These are phyloP conservation scores for Amanita subjunquillea DNA, from an alignment of 768 basidiomycete genomes.

Conservation along the genomic window DNA sequence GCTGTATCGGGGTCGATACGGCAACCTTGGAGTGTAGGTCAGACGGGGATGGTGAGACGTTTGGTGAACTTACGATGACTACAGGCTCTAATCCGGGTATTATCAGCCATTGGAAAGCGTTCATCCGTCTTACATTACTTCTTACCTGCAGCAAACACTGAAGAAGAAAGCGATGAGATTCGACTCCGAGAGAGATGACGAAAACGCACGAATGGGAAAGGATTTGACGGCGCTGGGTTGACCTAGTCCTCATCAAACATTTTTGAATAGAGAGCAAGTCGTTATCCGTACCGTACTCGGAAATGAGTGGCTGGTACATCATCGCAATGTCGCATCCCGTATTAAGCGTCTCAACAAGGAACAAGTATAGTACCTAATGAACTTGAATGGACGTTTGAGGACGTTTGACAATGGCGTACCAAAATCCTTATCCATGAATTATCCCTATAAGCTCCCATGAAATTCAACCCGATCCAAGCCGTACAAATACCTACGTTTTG, in stretches of 20 bases:
- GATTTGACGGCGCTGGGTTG: constrained; percentile 20
- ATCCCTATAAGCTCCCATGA: constrained; percentile 20
- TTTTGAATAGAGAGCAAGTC: background rate
- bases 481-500: constrained; percentile 19
- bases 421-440: constrained; percentile 30
- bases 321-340: constrained; percentile 33
- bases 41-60: background rate
- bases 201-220: constrained; percentile 22
- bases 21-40: constrained; percentile 20
- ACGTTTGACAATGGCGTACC: constrained; percentile 14
- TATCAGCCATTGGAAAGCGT: background rate
- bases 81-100: constrained; percentile 18
- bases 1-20: constrained; percentile 36
- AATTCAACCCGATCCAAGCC: background rate
- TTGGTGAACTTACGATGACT: constrained; percentile 15
- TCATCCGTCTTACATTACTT: background rate
- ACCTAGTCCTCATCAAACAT: constrained; percentile 12
- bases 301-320: constrained; percentile 36
- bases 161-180: constrained; percentile 10
- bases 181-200: background rate
- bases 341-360: constrained; percentile 31
- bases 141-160: constrained; percentile 19
- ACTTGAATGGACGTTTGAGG: background rate
- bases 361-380: constrained; percentile 29
- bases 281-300: constrained; percentile 23